Evolutionary conservation across 2,329 filamentous ascomycete species (phyloP), one percentile per base, ranked within the genome.

Genomic region (Hortaea sp.): DNA sequence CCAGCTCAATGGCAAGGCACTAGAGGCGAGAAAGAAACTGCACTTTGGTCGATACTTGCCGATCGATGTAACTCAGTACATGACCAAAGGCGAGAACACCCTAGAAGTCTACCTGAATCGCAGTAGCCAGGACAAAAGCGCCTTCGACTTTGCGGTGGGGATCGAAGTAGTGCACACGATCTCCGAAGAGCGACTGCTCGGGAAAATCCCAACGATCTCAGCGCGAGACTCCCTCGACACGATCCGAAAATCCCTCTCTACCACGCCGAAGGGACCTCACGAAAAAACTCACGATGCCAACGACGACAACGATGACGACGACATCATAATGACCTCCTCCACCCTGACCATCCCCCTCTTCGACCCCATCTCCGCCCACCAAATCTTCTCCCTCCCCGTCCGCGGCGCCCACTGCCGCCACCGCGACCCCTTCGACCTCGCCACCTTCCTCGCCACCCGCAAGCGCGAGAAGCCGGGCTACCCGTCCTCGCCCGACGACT

Each of bases 371-470:
- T 66, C 62, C 41, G 63, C 60, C 37, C 63, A 61, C 32, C 57
- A 53, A 6, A 65, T 92, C 7, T 88, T 85, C 61, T 69, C 76
- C 5, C 72, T 75, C 0, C 90, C 92, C 1, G 86, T 82, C 1
- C 82, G 89, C 29, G 81, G 87, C 28, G 68, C 58, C 6, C 56
- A 64, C 3, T 98, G 92, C 63, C 69, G 70, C 27, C 90, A 98
- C 61, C 70, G 83, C 32, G 87, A 95, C 60, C 95, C 88, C 61
- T 95, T 97, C 61, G 90, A 97, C 62, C 78, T 95, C 6, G 76
- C 84, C 13, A 89, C 78, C 1, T 97, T 87, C 70, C 75, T 98
- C 6, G 65, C 72, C 10, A 86, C 83, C 5, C 79, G 86, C 11
- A 56, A 54, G 29, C 73, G 69, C 53, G 55, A 59, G 42, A 62